phyloP scores from a whole-genome alignment of 2,329 filamentous ascomycete genomes.

The Fusarium domesticum region DNA sequence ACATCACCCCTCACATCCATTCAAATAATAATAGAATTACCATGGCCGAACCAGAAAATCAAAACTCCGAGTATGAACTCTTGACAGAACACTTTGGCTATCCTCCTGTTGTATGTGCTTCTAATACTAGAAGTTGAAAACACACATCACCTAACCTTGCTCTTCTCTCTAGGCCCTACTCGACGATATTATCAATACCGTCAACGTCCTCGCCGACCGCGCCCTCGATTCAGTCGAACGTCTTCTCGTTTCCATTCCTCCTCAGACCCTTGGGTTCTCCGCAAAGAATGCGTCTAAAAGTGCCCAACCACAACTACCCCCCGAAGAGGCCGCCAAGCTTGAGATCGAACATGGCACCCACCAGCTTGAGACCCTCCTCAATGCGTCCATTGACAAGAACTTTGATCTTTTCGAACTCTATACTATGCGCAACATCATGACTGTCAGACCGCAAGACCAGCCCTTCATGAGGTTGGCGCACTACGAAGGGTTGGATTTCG shows the following conservation, averaged over 20 bases:
- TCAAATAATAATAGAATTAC: background rate
- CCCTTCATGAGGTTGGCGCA: conserved; percentile 80
- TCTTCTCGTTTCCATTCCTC: conserved; percentile 70
- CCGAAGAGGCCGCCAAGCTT: conserved; percentile 43
- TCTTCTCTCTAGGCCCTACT: conserved; percentile 67
- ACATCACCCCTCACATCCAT: background rate
- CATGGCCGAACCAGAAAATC: conserved; percentile 1
- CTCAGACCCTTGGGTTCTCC: conserved; percentile 78
- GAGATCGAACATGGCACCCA: conserved; percentile 90
- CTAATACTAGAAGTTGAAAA: background rate
- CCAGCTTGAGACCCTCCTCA: conserved; percentile 78
- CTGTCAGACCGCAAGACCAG: conserved; percentile 64
- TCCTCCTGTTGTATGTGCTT: conserved; percentile 72
- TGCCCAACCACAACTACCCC: conserved; percentile 34
- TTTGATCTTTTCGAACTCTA: conserved; percentile 90
- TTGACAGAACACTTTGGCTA: conserved; percentile 96
- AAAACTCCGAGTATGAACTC: conserved; percentile 58
- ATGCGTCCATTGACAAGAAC: conserved; percentile 77
- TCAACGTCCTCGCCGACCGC: conserved; percentile 90
- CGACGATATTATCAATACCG: conserved; percentile 95
- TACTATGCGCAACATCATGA: conserved; percentile 80
- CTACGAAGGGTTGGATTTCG: conserved; percentile 67
- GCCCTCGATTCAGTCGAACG: conserved; percentile 85
- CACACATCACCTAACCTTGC: conserved; percentile 1
- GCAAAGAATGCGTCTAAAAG: conserved; percentile 41